Conservation (phyloP, 2,329 filamentous ascomycete species). For the Neoarthrinium moseri region DNA sequence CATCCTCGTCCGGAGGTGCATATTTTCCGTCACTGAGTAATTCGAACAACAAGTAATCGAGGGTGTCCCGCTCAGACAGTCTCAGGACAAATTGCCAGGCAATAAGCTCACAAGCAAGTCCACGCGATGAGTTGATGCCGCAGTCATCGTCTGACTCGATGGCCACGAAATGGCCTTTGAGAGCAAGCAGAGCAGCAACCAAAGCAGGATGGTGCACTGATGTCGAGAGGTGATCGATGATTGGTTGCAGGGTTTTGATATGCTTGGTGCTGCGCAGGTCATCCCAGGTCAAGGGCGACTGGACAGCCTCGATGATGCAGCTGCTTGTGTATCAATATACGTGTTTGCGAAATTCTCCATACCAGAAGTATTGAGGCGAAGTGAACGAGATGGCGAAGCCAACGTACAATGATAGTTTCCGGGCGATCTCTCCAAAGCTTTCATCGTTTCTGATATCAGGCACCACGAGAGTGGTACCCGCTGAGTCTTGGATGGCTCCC, state of each 20-base stretch:
- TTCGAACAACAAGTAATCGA: slow-evolving; percentile 5
- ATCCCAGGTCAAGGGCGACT: slow-evolving; percentile 3
- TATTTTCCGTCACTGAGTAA: not conserved
- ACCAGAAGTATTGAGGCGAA: not conserved
- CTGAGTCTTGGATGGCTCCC: not conserved
- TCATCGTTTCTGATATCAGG: not conserved
- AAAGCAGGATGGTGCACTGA: not conserved
- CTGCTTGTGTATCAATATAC: not conserved
- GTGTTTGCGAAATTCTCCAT: not conserved
- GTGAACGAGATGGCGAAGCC: not conserved
- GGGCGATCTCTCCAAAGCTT: not conserved
- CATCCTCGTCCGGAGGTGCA: not conserved
- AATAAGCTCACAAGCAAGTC: not conserved
- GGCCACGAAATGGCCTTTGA: slow-evolving; percentile 1
- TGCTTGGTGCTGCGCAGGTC: slow-evolving; percentile 1
- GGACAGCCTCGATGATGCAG: not conserved
- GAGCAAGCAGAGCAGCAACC: not conserved
- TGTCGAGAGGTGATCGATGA: not conserved
- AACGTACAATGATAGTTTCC: not conserved
- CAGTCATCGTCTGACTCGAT: slow-evolving; percentile 1
- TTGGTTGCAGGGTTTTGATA: not conserved
- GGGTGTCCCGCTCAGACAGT: not conserved
- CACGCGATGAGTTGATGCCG: slow-evolving; percentile 1
- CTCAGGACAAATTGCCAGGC: slow-evolving; percentile 4
- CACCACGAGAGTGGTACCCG: not conserved